Conservation (phyloP, 805 yeast species). For the Pichia exigua region DNA sequence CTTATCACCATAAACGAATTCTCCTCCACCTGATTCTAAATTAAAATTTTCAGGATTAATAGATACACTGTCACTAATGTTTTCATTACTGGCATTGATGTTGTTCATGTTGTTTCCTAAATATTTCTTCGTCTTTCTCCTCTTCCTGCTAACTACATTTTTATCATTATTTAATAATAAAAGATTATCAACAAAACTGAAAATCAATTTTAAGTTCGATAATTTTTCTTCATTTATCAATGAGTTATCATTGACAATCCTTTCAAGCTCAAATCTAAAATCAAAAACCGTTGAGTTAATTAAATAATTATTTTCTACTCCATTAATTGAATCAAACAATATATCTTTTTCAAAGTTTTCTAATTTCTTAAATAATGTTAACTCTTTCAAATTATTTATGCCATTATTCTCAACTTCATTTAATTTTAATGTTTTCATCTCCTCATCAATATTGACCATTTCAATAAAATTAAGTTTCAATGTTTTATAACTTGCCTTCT, state of each 20-base stretch:
- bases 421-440: background rate
- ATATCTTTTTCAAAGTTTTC: constrained; percentile 17
- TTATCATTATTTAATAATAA: constrained; percentile 3
- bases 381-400: constrained; percentile 12
- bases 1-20: background rate
- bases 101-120: background rate
- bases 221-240: constrained; percentile 41
- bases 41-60: background rate
- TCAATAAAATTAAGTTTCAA: constrained; percentile 18
- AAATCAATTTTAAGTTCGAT: constrained; percentile 55
- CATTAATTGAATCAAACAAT: constrained; percentile 7
- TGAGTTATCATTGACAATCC: constrained; percentile 34
- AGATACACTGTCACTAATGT: background rate
- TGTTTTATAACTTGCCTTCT: constrained; percentile 34
- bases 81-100: too few species aligned
- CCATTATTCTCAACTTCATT: background rate
- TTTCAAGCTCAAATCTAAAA: constrained; percentile 43
- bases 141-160: background rate
- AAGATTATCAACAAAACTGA: constrained; percentile 50
- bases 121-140: constrained; percentile 10
- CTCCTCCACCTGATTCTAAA: background rate
- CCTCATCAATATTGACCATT: constrained; percentile 3
- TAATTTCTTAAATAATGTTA: constrained; percentile 17
- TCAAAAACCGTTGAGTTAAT: constrained; percentile 43
- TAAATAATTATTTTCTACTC: constrained; percentile 12